A percentile compares a stretch with the other conserved stretches of the same genome.
phyloP scores from a whole-genome alignment of 192 early-diverging fungal species.

The Umbelopsis sp. region DNA sequence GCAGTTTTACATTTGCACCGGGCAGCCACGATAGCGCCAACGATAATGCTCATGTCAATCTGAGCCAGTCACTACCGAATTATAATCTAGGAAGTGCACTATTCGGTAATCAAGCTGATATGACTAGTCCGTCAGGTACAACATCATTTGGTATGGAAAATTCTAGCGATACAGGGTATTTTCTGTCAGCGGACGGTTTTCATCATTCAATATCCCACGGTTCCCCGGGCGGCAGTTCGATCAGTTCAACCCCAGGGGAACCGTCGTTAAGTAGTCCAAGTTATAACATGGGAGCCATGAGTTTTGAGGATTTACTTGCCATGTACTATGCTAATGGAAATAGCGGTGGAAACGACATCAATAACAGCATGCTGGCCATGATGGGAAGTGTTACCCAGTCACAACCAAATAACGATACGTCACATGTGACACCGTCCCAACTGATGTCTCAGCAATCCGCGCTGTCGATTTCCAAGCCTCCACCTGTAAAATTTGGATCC shows the following conservation, averaged over 20 bases:
- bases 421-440: constrained; percentile 20
- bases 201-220: constrained; percentile 20
- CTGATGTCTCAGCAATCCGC: constrained; percentile 4
- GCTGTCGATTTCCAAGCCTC: background rate
- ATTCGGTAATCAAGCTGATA: background rate
- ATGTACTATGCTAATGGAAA: constrained; percentile 26
- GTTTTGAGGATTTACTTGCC: constrained; percentile 27
- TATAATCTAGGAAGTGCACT: background rate
- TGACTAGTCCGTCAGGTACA: background rate
- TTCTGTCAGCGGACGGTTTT: background rate
- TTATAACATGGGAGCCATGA: constrained; percentile 26
- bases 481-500: background rate
- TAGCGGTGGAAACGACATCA: constrained; percentile 10
- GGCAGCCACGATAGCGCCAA: background rate
- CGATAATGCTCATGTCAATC: background rate
- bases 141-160: background rate
- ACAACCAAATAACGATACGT: background rate
- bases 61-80: constrained; percentile 12
- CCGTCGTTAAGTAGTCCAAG: background rate
- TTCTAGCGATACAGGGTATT: background rate
- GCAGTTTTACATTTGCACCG: background rate
- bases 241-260: background rate
- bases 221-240: constrained; percentile 1
- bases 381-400: constrained; percentile 18
- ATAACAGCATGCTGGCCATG: constrained; percentile 21